Evolutionary conservation across 2,329 filamentous ascomycete genomes (phyloP), one percentile per base, ranked within the genome.

Genomic region (Colletotrichum sublineola): DNA sequence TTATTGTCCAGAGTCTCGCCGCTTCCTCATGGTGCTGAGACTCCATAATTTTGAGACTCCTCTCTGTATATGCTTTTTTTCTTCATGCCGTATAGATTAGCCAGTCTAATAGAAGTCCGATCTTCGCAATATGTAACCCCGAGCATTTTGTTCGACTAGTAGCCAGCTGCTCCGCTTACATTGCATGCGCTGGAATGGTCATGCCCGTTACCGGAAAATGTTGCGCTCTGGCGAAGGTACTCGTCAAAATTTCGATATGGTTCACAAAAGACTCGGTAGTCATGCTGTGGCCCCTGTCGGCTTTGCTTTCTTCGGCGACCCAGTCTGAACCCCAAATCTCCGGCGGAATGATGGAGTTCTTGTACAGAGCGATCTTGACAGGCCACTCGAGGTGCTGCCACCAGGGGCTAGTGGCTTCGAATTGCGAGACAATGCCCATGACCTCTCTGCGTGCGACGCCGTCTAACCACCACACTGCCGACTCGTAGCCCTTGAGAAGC

Each of bases 381-480:
- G 89, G 88, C 89, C 89, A 91, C 75, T 90, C 87, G 7, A 91
- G 82, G 74, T 90, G 88, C 44, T 86, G 84, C 89, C 88, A 90
- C 89, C 89, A 91, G 63, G 84, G 82, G 36, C 87, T 89, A 60
- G 88, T 86, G 2, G 86, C 84, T 76, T 89, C 87, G 77, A 91
- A 90, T 46, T 90, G 80, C 46, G 86, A 86, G 29, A 90, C 85
- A 33, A 93, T 85, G 29, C 91, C 90, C 77, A 89, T 87, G 20
- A 94, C 88, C 76, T 94, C 89, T 67, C 89, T 87, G 20, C 87
- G 86, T 9, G 91, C 88, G 76, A 92, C 91, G 50, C 91, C 90
- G 29, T 90, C 86, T 38, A 93, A 82, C 92, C 92, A 94, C 92
- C 92, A 94, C 20, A 90, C 83, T 20, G 69, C 53, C 20, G 84